Conservation (phyloP, 345 rosid genomes). For the Physaria fendleri region DNA sequence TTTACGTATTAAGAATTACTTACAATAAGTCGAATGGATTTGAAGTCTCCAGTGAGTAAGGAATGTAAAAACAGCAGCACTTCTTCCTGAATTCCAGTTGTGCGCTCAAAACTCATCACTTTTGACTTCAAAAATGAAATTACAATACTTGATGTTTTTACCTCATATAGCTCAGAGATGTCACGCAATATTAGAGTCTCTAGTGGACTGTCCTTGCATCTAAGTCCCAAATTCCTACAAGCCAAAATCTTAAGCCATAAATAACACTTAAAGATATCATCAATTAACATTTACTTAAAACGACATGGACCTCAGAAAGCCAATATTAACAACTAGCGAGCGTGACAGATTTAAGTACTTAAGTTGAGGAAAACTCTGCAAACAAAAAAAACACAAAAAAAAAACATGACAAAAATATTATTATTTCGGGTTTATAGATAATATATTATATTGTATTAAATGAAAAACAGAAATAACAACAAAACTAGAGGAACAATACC, state of each 20-base stretch:
- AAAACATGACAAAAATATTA: neutral
- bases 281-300: neutral
- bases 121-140: too few relatives aligned
- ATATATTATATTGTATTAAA: conserved; percentile 1
- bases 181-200: too few relatives aligned
- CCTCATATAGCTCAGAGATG: too few relatives aligned
- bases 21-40: conserved; percentile 56
- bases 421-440: neutral
- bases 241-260: conserved; percentile 10
- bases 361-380: conserved; percentile 66
- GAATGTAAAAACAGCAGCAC: conserved; percentile 52
- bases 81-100: conserved; percentile 48
- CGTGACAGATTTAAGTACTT: conserved; percentile 63
- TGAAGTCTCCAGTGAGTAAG: too few relatives aligned
- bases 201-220: conserved; percentile 42
- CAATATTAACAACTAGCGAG: conserved; percentile 52
- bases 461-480: neutral
- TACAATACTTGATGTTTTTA: too few relatives aligned
- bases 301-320: conserved; percentile 58
- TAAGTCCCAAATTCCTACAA: conserved; percentile 54
- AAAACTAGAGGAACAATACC: too few relatives aligned
- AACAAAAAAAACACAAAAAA: too few relatives aligned
- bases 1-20: conserved; percentile 27
- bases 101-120: too few relatives aligned
- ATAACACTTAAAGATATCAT: neutral